Conservation (phyloP, 1,284 basidiomycete species). For the Cronartium quercuum region DNA sequence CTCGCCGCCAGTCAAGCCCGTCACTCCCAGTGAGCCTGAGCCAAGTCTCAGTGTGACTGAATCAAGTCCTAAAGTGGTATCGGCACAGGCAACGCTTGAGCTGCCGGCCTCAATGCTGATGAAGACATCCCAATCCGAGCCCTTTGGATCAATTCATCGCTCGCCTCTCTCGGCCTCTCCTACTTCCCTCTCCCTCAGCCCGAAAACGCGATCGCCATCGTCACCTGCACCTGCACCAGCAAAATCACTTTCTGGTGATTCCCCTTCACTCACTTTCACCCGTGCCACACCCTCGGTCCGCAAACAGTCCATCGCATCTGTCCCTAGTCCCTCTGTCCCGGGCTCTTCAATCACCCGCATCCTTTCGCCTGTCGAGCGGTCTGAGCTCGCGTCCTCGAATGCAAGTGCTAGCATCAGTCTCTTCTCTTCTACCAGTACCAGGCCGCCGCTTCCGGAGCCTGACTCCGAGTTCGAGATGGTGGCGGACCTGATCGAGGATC, state of each 20-base stretch:
- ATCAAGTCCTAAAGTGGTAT: too few relatives aligned
- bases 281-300: not conserved
- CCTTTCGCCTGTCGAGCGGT: not conserved
- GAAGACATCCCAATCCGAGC: not conserved
- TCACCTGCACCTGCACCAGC: not conserved
- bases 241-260: not conserved
- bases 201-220: not conserved
- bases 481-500: conserved; percentile 32
- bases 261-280: not conserved
- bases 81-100: not conserved
- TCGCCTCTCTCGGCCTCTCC: not conserved
- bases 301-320: too few relatives aligned
- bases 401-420: not conserved
- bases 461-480: conserved; percentile 31
- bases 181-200: not conserved
- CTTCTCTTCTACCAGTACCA: not conserved
- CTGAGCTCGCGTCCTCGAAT: not conserved
- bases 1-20: not conserved
- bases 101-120: not conserved
- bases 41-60: not conserved
- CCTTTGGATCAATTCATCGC: not conserved
- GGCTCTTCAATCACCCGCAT: not conserved
- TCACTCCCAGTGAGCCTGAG: not conserved
- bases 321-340: not conserved
- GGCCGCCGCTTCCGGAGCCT: not conserved